Base-by-base conservation (phyloP, 495 filamentous ascomycete species). In the Penicillium longicatenatum region DNA sequence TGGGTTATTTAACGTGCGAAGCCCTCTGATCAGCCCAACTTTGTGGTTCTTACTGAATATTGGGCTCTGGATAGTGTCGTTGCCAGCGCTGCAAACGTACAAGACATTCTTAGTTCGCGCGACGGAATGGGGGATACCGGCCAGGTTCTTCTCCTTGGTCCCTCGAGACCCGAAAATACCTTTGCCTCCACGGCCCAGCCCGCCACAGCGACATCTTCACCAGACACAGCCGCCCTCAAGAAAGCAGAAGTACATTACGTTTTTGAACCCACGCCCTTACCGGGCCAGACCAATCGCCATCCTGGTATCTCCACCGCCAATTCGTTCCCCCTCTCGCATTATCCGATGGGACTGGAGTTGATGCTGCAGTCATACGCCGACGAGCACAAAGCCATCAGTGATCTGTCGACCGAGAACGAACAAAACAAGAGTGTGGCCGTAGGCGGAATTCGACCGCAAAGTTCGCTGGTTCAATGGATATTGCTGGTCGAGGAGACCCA, bases 401-500 rank as follows among this genome's bases (percentile, higher is more conserved):
- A 78, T 2, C 74, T 94, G n/a, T 82, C 83, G 0, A 83, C 89
- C 0, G 78, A 59, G 3, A 93, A 93, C 57, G 91, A 95, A 63
- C 78, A 88, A 55, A 82, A 82, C 0, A 55, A 72, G 2, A 63
- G 65, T 17, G 87, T 95, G 20, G 85, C 89, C 4, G 84, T 90
- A 3, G 91, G 90, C 24, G 90, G 81, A 53, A 88, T 90, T 17
- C 79, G 86, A 12, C 84, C 86, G 1, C 77, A 79, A 46, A 88
- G 77, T 16, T 61, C 73, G 1, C 67, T 96, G 30, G 87, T 87
- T 17, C 81, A 91, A 56, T 97, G 92, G 92, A 83, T 88, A 17
- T 75, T 97, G 9, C 60, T 96, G 3, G 82, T 96, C 11, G 93
- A 96, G 65, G 87, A 93, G 69, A 79, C 84, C 12, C 82, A 82